Percentiles rank a stretch among this genome's conserved stretches.
Evolutionary conservation across 2,329 filamentous ascomycete genomes (phyloP).

Genomic region (Penicillium sumatraense): DNA sequence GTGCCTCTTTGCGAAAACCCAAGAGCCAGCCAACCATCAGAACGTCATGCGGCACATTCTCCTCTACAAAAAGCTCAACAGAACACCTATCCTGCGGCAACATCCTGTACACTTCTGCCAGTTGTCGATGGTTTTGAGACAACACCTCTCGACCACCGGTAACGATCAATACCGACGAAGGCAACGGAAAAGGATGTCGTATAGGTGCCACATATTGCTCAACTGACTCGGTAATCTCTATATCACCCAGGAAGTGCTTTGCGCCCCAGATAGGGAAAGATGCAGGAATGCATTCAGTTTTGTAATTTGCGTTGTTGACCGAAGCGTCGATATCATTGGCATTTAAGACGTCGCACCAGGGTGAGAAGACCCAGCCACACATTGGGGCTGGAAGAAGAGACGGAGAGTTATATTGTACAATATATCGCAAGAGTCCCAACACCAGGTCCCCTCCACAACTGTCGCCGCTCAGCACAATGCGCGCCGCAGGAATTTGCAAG

Average conservation of each 20-base stretch:
- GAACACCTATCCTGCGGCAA: slow-evolving; percentile 8
- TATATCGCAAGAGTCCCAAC: slow-evolving; percentile 27
- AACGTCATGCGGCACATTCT: slow-evolving; percentile 20
- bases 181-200: slow-evolving; percentile 21
- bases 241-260: slow-evolving; percentile 12
- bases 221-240: slow-evolving; percentile 12
- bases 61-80: slow-evolving; percentile 17
- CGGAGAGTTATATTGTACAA: slow-evolving; percentile 9
- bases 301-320: slow-evolving; percentile 16
- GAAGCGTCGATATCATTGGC: slow-evolving; percentile 12
- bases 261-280: slow-evolving; percentile 18
- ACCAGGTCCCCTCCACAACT: slow-evolving; percentile 28
- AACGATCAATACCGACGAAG: slow-evolving; percentile 23
- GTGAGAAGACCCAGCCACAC: slow-evolving; percentile 22
- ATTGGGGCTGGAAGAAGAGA: slow-evolving; percentile 18
- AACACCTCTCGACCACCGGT: slow-evolving; percentile 19
- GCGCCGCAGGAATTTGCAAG: slow-evolving; percentile 22
- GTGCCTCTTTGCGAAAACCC: slow-evolving; percentile 17
- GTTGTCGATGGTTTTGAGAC: slow-evolving; percentile 9
- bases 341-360: slow-evolving; percentile 18
- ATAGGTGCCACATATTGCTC: slow-evolving; percentile 22
- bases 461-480: slow-evolving; percentile 30
- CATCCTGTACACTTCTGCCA: slow-evolving; percentile 7
- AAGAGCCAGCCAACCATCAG: slow-evolving; percentile 23
- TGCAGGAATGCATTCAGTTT: slow-evolving; percentile 19